Conservation (phyloP, 768 basidiomycete genomes). For the Chiua virens region DNA sequence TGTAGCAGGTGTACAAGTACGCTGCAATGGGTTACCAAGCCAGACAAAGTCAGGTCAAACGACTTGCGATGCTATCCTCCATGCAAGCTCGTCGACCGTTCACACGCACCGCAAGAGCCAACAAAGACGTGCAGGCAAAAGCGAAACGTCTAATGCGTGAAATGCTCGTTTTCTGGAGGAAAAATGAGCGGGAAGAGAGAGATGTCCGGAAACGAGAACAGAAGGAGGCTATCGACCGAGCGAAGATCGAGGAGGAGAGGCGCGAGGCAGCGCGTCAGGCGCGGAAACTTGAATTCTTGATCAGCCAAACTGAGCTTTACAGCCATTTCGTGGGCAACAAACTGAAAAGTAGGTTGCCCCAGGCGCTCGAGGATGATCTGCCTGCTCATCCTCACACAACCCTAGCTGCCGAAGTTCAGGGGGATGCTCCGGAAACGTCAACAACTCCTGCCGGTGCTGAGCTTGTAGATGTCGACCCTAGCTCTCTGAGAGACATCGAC, state of each 20-base stretch:
- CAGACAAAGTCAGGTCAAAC: conserved; percentile 68
- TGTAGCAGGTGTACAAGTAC: conserved; percentile 73
- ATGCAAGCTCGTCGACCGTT: conserved; percentile 79
- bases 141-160: conserved; percentile 90
- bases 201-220: conserved; percentile 92
- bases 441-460: conserved; percentile 57
- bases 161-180: conserved; percentile 97
- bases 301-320: conserved; percentile 98
- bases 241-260: conserved; percentile 88
- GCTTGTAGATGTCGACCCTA: conserved; percentile 52
- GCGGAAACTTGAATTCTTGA: conserved; percentile 95
- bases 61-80: conserved; percentile 71
- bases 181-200: conserved; percentile 95
- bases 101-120: conserved; percentile 69
- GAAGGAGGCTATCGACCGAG: conserved; percentile 87
- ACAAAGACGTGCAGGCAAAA: conserved; percentile 82
- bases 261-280: conserved; percentile 92
- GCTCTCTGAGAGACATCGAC: conserved; percentile 69
- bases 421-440: conserved; percentile 43
- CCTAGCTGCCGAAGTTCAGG: conserved; percentile 76
- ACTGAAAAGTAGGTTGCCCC: conserved; percentile 67
- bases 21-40: conserved; percentile 65
- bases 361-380: conserved; percentile 13
- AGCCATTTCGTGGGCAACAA: conserved; percentile 99
- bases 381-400: conserved; percentile 13